Percentiles rank a stretch among this genome's conserved stretches.
Evolutionary conservation across 2,329 filamentous ascomycete species (phyloP).

Genomic region (Teratosphaeria pseudoeucalypti): DNA sequence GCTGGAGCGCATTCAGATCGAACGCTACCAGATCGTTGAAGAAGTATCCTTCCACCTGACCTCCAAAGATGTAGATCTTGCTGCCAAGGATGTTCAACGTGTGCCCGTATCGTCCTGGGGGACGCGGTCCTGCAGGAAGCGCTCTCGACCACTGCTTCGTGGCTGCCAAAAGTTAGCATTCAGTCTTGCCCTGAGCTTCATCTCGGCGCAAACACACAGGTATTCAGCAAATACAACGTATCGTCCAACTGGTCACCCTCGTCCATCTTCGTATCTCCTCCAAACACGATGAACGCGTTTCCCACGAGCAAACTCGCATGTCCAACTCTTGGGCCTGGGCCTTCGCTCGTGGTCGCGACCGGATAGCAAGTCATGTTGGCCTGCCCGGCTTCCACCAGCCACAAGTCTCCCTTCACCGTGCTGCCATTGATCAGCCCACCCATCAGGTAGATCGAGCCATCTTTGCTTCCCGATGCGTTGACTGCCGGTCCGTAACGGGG

Average conservation of each 20-base stretch:
- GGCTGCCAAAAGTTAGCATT: conserved; percentile 45
- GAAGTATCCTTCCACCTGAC: conserved; percentile 93
- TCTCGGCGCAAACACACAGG: conserved; percentile 56
- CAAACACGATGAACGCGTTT: conserved; percentile 98
- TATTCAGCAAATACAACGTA: conserved; percentile 92
- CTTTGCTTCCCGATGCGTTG: conserved; percentile 84
- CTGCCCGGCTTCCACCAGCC: conserved; percentile 84
- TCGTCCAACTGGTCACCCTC: conserved; percentile 87
- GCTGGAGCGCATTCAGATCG: conserved; percentile 88
- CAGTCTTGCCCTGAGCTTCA: background rate
- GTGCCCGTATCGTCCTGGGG: conserved; percentile 87
- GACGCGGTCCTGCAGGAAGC: conserved; percentile 73
- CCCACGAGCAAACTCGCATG: conserved; percentile 90
- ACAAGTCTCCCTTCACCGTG: conserved; percentile 91
- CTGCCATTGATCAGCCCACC: conserved; percentile 90
- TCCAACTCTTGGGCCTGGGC: conserved; percentile 86
- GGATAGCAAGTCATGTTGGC: conserved; percentile 84
- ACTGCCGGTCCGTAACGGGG: conserved; percentile 95
- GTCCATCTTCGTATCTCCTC: conserved; percentile 94
- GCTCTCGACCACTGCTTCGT: conserved; percentile 97
- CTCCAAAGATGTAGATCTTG: conserved; percentile 95
- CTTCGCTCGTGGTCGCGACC: conserved; percentile 82
- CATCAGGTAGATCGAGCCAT: conserved; percentile 97
- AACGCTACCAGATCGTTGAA: conserved; percentile 97
- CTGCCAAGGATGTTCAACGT: conserved; percentile 93